Conservation (phyloP, 164 flowering plant species). For the grape (Vitis vinifera) region DNA sequence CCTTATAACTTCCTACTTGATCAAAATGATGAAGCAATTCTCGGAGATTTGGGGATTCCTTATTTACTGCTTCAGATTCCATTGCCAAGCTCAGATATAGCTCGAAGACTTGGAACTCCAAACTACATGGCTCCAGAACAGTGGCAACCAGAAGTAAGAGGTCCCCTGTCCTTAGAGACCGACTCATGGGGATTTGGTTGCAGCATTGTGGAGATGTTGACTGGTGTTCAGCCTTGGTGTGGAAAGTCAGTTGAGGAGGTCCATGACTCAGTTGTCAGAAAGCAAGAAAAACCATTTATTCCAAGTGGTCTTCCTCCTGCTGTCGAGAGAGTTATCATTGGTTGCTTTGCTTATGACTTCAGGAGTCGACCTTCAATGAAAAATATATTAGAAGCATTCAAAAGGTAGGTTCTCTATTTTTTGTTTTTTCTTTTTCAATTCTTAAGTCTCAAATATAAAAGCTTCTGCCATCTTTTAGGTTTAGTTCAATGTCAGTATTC, state of each 20-base stretch:
- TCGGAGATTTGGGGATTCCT: conserved; percentile 88
- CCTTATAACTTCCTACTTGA: conserved; percentile 77
- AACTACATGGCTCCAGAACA: conserved; percentile 98
- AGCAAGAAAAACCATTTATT: conserved; percentile 73
- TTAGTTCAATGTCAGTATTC: no score
- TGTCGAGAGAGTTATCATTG: conserved; percentile 64
- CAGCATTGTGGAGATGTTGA: conserved; percentile 84
- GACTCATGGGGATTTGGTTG: conserved; percentile 98
- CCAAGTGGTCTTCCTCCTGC: conserved; percentile 83
- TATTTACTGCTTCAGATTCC: conserved; percentile 64
- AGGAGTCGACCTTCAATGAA: conserved; percentile 71
- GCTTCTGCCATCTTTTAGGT: background rate
- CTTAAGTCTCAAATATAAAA: background rate
- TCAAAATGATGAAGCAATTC: conserved; percentile 57
- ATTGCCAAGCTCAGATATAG: conserved; percentile 48
- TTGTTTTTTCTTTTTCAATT: background rate
- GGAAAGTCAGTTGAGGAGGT: conserved; percentile 77
- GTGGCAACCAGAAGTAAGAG: conserved; percentile 86
- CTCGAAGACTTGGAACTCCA: conserved; percentile 72
- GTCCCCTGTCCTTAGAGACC: conserved; percentile 85
- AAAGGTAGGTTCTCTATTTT: conserved; percentile 39
- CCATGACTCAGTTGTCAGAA: conserved; percentile 56
- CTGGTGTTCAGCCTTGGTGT: conserved; percentile 78
- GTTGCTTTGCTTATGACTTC: conserved; percentile 92
- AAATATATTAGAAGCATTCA: conserved; percentile 66